Conservation (phyloP, 2,329 filamentous ascomycete species). For the Pyrenochaeta sp. region DNA sequence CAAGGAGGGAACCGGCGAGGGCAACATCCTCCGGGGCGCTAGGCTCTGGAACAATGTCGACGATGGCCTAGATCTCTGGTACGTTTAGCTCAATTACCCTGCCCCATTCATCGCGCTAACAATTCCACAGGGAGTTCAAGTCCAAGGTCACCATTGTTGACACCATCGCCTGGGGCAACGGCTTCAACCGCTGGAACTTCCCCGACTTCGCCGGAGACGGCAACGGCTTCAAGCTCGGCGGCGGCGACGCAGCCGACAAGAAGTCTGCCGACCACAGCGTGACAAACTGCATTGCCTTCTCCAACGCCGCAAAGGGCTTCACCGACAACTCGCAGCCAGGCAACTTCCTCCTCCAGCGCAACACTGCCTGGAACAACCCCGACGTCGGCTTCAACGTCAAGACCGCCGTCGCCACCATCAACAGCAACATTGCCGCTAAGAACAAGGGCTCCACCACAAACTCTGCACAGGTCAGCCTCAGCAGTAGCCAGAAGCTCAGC, state of each 20-base stretch:
- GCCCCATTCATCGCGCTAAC: not conserved
- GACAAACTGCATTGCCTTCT: slow-evolving; percentile 57
- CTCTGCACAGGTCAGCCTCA: slow-evolving; percentile 26
- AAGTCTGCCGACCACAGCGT: slow-evolving; percentile 54
- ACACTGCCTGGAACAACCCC: slow-evolving; percentile 59
- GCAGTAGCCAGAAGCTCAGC: slow-evolving; percentile 30
- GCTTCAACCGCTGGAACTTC: slow-evolving; percentile 58
- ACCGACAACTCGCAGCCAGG: slow-evolving; percentile 58
- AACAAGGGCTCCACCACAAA: slow-evolving; percentile 37
- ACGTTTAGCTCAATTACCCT: not conserved
- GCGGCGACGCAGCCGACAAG: slow-evolving; percentile 42
- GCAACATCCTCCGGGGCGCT: slow-evolving; percentile 57
- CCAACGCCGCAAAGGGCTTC: slow-evolving; percentile 57
- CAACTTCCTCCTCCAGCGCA: slow-evolving; percentile 51
- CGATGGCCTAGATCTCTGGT: slow-evolving; percentile 58
- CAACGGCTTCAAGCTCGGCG: slow-evolving; percentile 60
- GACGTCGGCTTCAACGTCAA: slow-evolving; percentile 53
- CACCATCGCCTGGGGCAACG: slow-evolving; percentile 58
- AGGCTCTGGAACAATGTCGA: slow-evolving; percentile 63
- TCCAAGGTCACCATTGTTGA: slow-evolving; percentile 56
- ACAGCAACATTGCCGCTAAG: slow-evolving; percentile 51
- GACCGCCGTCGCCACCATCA: slow-evolving; percentile 47
- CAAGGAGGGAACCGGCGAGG: slow-evolving; percentile 58
- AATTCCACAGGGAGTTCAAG: slow-evolving; percentile 46
- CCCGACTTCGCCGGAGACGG: slow-evolving; percentile 56